phyloP scores from a whole-genome alignment of 148 eudicot species.

The Mesembryanthemum crystallinum region DNA sequence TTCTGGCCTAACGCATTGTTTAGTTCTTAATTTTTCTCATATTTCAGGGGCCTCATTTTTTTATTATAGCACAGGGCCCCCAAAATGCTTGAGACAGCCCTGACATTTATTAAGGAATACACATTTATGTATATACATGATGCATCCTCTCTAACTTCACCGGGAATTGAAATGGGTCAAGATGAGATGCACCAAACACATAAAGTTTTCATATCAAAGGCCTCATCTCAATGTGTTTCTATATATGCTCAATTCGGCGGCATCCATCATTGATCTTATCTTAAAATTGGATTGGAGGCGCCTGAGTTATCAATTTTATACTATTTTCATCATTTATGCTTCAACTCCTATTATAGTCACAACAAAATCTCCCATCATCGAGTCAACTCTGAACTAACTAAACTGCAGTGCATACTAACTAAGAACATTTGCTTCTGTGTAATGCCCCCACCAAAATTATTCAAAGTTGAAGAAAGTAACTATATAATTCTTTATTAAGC shows the following conservation, averaged over 20 bases:
- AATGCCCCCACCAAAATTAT: neutral
- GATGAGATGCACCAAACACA: neutral
- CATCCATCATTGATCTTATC: neutral
- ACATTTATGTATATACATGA: too few species aligned
- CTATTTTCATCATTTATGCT: neutral
- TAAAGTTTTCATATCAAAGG: neutral
- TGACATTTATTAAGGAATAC: too few species aligned
- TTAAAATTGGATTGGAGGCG: neutral
- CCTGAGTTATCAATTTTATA: neutral
- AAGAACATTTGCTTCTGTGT: neutral
- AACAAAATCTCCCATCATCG: neutral
- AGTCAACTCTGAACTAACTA: neutral
- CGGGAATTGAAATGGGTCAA: too few species aligned
- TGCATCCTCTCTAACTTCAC: too few species aligned
- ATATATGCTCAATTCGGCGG: neutral
- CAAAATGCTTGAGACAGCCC: too few species aligned
- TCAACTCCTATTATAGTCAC: neutral
- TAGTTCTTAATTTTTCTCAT: too few species aligned
- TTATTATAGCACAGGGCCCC: too few species aligned
- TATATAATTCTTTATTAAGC: neutral
- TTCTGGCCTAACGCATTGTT: too few species aligned
- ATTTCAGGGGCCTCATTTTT: too few species aligned
- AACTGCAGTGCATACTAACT: neutral
- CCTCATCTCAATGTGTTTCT: neutral
- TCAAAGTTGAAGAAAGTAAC: neutral